A percentile compares a stretch with the other conserved stretches of the same genome.
Conservation (phyloP, 352 stramenopile species). For the Pythium sp. region DNA sequence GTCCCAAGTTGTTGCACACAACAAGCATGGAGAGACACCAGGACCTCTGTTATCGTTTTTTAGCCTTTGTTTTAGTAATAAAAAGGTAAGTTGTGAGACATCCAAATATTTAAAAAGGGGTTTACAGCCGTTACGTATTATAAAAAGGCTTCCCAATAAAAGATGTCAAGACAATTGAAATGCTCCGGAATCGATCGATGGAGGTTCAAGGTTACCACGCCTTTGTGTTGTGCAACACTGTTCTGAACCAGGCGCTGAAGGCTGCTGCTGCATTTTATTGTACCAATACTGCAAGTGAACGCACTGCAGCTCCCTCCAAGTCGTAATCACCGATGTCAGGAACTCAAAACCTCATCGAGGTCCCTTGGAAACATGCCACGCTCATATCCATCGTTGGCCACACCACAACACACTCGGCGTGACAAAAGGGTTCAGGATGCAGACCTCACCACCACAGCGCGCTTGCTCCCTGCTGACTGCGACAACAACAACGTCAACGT, state of each 20-base stretch:
- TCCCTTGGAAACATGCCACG: neutral
- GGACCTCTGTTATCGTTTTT: neutral
- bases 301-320: neutral
- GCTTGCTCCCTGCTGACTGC: too few relatives aligned
- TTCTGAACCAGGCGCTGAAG: neutral
- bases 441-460: neutral
- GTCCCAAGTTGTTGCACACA: slow-evolving; percentile 1
- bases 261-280: too few relatives aligned
- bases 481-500: too few relatives aligned
- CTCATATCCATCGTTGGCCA: neutral
- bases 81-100: neutral
- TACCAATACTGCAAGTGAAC: neutral
- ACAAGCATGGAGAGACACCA: neutral
- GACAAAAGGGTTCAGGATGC: neutral
- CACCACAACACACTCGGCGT: neutral
- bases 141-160: neutral
- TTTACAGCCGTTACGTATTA: neutral
- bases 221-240: neutral
- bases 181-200: neutral
- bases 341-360: neutral
- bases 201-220: slow-evolving; percentile 2
- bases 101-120: neutral
- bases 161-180: neutral
- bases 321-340: neutral
- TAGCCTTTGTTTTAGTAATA: neutral